Percentiles rank a stretch among this genome's conserved stretches.
phyloP scores from a whole-genome alignment of 371 early-diverging fungal species.

The Lichtheimia corymbifera region DNA sequence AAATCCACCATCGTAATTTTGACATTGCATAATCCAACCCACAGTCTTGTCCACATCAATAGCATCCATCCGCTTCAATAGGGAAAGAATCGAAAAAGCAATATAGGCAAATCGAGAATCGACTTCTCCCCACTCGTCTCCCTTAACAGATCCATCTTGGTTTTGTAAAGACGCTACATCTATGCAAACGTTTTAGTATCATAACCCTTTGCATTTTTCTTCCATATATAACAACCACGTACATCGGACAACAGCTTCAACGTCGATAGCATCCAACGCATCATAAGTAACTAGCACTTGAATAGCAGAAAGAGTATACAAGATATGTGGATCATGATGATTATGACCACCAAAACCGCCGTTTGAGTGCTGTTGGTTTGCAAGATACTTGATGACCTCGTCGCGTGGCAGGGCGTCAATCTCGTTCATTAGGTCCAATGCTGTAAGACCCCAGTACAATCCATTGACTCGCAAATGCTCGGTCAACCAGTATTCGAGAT shows the following conservation, averaged over 20 bases:
- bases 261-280: conserved; percentile 74
- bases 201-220: not conserved
- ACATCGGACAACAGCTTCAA: conserved; percentile 72
- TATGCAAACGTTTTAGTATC: conserved; percentile 11
- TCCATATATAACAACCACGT: not conserved
- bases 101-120: conserved; percentile 96
- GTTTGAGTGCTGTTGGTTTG: conserved; percentile 77
- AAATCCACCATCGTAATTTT: conserved; percentile 98
- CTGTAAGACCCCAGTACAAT: conserved; percentile 94
- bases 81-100: conserved; percentile 74
- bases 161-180: conserved; percentile 63
- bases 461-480: conserved; percentile 92
- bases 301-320: conserved; percentile 93
- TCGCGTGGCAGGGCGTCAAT: conserved; percentile 73
- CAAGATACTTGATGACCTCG: conserved; percentile 76
- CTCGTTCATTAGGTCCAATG: conserved; percentile 73
- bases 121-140: conserved; percentile 94
- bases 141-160: conserved; percentile 81
- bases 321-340: conserved; percentile 90
- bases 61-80: conserved; percentile 75
- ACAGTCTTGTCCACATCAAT: conserved; percentile 75
- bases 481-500: conserved; percentile 91
- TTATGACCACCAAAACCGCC: conserved; percentile 93
- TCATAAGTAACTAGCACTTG: conserved; percentile 89
- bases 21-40: conserved; percentile 78